Percentiles rank a stretch among this genome's conserved stretches.
phyloP scores from a whole-genome alignment of 257 asterid genomes.

The Solanum gracilifrons region DNA sequence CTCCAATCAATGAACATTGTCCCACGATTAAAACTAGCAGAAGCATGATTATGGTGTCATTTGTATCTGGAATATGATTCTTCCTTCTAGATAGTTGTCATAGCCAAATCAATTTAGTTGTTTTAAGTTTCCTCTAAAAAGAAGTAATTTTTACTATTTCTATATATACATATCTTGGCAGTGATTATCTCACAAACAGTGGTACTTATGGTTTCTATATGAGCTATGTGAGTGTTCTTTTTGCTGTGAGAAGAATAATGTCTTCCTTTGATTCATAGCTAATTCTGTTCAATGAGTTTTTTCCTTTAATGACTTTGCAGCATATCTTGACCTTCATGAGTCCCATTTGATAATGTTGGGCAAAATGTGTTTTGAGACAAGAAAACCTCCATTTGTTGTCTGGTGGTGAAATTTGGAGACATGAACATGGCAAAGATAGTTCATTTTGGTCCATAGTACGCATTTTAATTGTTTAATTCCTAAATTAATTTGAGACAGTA shows the following conservation, averaged over 20 bases:
- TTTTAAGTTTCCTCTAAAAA: neutral
- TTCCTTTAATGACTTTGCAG: neutral
- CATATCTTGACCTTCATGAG: neutral
- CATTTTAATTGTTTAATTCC: neutral
- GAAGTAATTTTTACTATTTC: neutral
- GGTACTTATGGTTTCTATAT: neutral
- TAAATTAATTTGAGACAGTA: neutral
- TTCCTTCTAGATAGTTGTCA: neutral
- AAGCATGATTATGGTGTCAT: conserved; percentile 13
- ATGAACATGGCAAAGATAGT: neutral
- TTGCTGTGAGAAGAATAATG: neutral
- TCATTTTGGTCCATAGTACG: neutral
- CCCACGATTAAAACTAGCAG: conserved; percentile 26
- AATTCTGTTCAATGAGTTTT: neutral
- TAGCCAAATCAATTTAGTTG: neutral
- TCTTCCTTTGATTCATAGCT: neutral
- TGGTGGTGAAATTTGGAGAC: neutral
- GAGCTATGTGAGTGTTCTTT: neutral
- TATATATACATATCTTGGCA: neutral
- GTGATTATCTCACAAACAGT: neutral
- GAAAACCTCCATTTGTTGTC: neutral
- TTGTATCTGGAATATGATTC: neutral
- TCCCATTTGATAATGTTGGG: neutral
- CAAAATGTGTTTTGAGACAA: neutral
- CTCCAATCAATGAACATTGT: conserved; percentile 40